Conservation (phyloP, 2,329 filamentous ascomycete genomes). For the Ophiognomonia clavigignenti-juglandacearum region DNA sequence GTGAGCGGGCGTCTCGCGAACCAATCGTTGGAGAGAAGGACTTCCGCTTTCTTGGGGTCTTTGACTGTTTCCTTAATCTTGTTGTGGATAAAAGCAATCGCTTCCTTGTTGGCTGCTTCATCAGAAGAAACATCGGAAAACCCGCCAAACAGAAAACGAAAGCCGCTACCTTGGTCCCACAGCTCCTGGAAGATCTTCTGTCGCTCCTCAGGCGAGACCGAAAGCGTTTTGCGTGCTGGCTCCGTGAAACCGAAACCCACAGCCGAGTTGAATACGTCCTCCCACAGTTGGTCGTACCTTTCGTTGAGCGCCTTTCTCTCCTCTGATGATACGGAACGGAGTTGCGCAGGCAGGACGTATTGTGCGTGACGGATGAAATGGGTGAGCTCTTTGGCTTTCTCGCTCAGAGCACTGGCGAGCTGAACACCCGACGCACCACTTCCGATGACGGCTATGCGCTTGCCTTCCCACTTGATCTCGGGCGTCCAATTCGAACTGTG, state of each 20-base stretch:
- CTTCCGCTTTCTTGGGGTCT: conserved; percentile 35
- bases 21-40: conserved; percentile 40
- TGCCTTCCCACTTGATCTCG: too few species aligned
- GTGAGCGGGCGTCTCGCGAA: conserved; percentile 36
- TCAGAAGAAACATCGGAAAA: conserved; percentile 42
- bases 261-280: conserved; percentile 37
- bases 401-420: conserved; percentile 22
- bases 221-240: conserved; percentile 38
- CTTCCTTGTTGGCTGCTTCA: conserved; percentile 35
- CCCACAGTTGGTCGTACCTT: conserved; percentile 36
- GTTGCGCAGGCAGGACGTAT: conserved; percentile 52
- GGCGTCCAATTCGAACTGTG: conserved; percentile 26
- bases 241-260: conserved; percentile 47
- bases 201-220: conserved; percentile 33
- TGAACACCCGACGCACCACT: conserved; percentile 18
- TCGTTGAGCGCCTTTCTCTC: conserved; percentile 37
- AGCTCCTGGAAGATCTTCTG: conserved; percentile 37
- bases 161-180: conserved; percentile 42
- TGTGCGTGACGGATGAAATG: conserved; percentile 57
- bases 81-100: conserved; percentile 43
- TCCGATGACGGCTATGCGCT: too few species aligned
- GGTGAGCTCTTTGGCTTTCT: conserved; percentile 26
- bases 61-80: conserved; percentile 38
- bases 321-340: conserved; percentile 37
- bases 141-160: conserved; percentile 34